These are phyloP conservation scores for Exophiala spinifera DNA, from an alignment of 2,329 filamentous ascomycete species.

Conservation along the genomic window DNA sequence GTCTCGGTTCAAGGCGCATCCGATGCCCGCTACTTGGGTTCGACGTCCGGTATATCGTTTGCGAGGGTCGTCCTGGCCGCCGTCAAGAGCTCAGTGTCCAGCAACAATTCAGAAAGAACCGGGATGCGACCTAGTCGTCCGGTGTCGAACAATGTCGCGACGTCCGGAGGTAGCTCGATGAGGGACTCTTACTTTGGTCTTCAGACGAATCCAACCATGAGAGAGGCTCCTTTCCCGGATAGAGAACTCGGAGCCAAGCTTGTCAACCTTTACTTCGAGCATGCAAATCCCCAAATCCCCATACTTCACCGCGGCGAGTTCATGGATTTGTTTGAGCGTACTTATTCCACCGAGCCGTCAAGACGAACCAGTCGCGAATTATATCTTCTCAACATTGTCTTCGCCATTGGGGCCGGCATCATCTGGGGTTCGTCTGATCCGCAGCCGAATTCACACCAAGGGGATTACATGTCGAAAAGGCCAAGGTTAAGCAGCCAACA, in stretches of 20 bases:
- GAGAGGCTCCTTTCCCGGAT: slow-evolving; percentile 79
- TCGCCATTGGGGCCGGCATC: slow-evolving; percentile 90
- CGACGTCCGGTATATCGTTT: slow-evolving; percentile 88
- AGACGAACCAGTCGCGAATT: slow-evolving; percentile 72
- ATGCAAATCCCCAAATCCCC: slow-evolving; percentile 93
- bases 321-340: slow-evolving; percentile 78
- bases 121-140: slow-evolving; percentile 59
- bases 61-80: slow-evolving; percentile 91
- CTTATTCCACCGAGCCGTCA: slow-evolving; percentile 67
- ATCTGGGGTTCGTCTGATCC: slow-evolving; percentile 56
- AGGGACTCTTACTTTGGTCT: slow-evolving; percentile 96
- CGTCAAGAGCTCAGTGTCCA: slow-evolving; percentile 70
- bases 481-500: slow-evolving; percentile 59
- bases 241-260: slow-evolving; percentile 69
- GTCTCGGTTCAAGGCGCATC: slow-evolving; percentile 74
- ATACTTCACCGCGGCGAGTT: slow-evolving; percentile 88
- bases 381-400: slow-evolving; percentile 96
- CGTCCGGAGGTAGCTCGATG: slow-evolving; percentile 71
- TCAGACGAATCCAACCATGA: slow-evolving; percentile 83
- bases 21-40: slow-evolving; percentile 77
- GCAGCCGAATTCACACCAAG: slow-evolving; percentile 30
- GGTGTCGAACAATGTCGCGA: slow-evolving; percentile 45
- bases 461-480: slow-evolving; percentile 39
- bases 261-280: slow-evolving; percentile 85
- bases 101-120: slow-evolving; percentile 60